These are phyloP conservation scores for Bacterosira constricta DNA, from an alignment of 108 stramenopile species.

Conservation along the genomic window DNA sequence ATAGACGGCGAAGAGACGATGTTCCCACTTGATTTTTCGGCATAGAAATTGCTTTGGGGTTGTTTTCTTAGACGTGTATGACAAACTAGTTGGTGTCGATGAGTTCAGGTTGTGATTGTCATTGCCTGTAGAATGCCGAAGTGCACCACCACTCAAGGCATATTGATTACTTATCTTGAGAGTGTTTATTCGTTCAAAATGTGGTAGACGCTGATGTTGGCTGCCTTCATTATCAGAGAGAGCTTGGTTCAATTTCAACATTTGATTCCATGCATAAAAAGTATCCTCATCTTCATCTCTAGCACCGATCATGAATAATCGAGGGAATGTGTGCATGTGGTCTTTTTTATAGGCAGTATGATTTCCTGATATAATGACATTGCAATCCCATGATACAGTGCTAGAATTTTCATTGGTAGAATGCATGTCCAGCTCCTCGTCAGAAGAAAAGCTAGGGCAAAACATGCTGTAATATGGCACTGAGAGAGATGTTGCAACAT, in stretches of 20 bases:
- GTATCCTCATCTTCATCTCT: slow-evolving; percentile 34
- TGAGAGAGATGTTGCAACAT: slow-evolving; percentile 5
- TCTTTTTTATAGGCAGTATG: background rate
- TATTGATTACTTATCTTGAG: slow-evolving; percentile 39
- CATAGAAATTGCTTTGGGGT: slow-evolving; percentile 10
- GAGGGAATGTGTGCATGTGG: slow-evolving; percentile 15
- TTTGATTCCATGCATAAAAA: slow-evolving; percentile 20
- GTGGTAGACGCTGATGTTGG: background rate
- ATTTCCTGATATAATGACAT: background rate
- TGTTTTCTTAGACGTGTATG: background rate
- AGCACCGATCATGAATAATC: slow-evolving; percentile 49
- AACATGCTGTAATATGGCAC: slow-evolving; percentile 31
- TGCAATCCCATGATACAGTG: slow-evolving; percentile 26
- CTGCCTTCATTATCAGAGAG: background rate
- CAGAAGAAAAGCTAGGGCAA: slow-evolving; percentile 27
- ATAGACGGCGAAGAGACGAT: slow-evolving; percentile 43
- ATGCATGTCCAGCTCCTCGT: background rate
- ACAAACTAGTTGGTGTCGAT: background rate
- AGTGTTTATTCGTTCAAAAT: slow-evolving; percentile 35
- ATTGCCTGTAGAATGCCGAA: background rate
- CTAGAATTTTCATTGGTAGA: background rate
- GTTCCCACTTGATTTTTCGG: slow-evolving; percentile 48
- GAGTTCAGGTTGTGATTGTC: background rate
- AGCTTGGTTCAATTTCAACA: background rate
- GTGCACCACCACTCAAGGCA: slow-evolving; percentile 33